A percentile compares a stretch with the other conserved stretches of the same genome.
Evolutionary conservation across 768 basidiomycete genomes (phyloP).

Genomic region (Boletus subcaerulescens): DNA sequence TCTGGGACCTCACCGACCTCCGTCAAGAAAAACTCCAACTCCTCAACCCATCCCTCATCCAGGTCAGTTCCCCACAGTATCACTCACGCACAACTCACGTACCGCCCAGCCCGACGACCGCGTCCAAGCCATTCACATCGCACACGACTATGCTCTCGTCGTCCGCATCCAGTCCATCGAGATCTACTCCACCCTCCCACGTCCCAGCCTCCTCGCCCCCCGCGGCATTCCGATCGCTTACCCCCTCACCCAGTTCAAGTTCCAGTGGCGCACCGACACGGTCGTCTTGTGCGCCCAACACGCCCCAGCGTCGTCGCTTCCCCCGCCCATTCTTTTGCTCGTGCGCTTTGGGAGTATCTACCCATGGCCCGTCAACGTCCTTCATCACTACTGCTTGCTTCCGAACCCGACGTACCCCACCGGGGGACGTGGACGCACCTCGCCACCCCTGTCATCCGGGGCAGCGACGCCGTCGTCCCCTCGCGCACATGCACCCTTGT

Average conservation of each 20-base stretch:
- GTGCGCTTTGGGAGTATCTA: conserved; percentile 58
- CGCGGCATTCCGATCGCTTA: conserved; percentile 29
- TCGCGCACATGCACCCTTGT: no score
- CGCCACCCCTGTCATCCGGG: no score
- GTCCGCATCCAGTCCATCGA: conserved; percentile 42
- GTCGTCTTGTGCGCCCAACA: conserved; percentile 39
- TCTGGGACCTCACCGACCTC: conserved; percentile 38
- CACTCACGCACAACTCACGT: background rate
- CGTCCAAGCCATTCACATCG: conserved; percentile 41
- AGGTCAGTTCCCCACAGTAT: conserved; percentile 24
- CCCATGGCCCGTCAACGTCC: conserved; percentile 67
- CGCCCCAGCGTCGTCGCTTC: background rate
- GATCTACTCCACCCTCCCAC: conserved; percentile 38
- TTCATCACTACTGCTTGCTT: conserved; percentile 58
- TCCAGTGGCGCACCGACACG: conserved; percentile 58
- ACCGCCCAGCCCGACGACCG: conserved; percentile 33
- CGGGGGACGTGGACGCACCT: background rate
- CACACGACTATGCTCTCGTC: conserved; percentile 44
- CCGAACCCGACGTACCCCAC: conserved; percentile 40
- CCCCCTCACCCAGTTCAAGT: conserved; percentile 46
- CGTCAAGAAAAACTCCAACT: conserved; percentile 33
- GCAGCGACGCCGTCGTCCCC: background rate
- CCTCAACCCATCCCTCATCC: conserved; percentile 31
- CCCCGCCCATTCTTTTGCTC: conserved; percentile 46
- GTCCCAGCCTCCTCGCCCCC: conserved; percentile 14